Percentiles rank a stretch among this genome's conserved stretches.
Conservation (phyloP, 805 yeast genomes). For the Candida boleticola region DNA sequence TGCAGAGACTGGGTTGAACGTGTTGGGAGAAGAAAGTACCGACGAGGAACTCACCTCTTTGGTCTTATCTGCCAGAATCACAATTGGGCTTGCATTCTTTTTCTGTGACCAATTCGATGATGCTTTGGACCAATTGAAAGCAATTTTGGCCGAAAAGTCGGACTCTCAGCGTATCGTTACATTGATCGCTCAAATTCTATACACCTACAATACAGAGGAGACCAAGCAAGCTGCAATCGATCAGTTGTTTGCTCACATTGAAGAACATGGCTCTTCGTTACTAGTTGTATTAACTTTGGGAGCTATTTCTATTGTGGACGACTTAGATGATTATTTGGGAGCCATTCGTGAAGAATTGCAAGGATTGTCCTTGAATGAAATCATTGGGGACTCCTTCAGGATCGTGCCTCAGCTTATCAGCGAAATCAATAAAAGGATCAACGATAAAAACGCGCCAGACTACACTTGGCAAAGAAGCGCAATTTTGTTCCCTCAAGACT, state of each 20-base stretch:
- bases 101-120: conserved; percentile 61
- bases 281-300: conserved; percentile 73
- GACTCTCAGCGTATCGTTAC: conserved; percentile 67
- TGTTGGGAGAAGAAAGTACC: conserved; percentile 38
- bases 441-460: conserved; percentile 14
- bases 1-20: conserved; percentile 54
- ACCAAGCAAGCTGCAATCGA: conserved; percentile 82
- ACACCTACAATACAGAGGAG: conserved; percentile 72
- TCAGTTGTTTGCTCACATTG: conserved; percentile 68
- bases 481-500: conserved; percentile 69
- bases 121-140: conserved; percentile 65
- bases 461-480: conserved; percentile 67
- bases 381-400: conserved; percentile 49
- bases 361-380: conserved; percentile 44
- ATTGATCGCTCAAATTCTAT: conserved; percentile 74
- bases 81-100: conserved; percentile 70
- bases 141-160: conserved; percentile 51
- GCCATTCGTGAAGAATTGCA: conserved; percentile 68
- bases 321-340: conserved; percentile 55
- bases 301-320: conserved; percentile 69
- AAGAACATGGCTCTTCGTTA: conserved; percentile 62
- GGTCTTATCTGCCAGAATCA: conserved; percentile 59
- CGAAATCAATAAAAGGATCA: conserved; percentile 46
- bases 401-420: conserved; percentile 59
- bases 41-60: conserved; percentile 19